Evolutionary conservation across 83 land plant genomes (phyloP).

Genomic region (Thuja plicata): DNA sequence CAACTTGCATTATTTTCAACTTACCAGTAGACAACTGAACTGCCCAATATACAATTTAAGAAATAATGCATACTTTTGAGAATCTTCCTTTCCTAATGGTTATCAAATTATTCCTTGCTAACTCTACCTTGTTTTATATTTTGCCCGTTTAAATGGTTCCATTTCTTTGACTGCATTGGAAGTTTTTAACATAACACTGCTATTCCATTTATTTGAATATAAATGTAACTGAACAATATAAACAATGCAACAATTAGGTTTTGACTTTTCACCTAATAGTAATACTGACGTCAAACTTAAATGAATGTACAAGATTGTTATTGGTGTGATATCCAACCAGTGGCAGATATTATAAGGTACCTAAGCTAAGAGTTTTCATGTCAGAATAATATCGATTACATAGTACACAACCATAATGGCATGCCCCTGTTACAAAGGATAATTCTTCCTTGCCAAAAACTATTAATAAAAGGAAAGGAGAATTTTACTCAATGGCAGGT

Average conservation of each 20-base stretch:
- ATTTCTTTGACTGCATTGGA: neutral
- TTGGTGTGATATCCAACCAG: neutral
- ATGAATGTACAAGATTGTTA: neutral
- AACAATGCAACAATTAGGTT: neutral
- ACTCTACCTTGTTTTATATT: neutral
- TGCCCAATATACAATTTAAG: neutral
- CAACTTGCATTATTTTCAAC: conserved; percentile 7
- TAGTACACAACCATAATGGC: neutral
- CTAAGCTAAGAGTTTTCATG: neutral
- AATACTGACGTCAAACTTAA: neutral
- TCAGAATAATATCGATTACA: too few species aligned
- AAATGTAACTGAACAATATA: neutral
- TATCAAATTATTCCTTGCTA: neutral
- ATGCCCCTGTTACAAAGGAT: neutral
- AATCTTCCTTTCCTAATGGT: neutral
- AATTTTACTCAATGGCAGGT: neutral
- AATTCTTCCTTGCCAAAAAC: neutral
- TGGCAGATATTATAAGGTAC: neutral
- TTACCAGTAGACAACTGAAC: neutral
- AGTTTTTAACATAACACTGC: neutral
- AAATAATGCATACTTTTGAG: neutral
- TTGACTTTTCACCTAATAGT: neutral
- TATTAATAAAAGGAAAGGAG: neutral
- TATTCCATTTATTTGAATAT: neutral
- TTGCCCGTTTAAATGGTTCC: neutral